A percentile compares a stretch with the other conserved stretches of the same genome.
These are phyloP conservation scores for Tilletia horrida DNA, from an alignment of 1,284 basidiomycete genomes.

Conservation along the genomic window DNA sequence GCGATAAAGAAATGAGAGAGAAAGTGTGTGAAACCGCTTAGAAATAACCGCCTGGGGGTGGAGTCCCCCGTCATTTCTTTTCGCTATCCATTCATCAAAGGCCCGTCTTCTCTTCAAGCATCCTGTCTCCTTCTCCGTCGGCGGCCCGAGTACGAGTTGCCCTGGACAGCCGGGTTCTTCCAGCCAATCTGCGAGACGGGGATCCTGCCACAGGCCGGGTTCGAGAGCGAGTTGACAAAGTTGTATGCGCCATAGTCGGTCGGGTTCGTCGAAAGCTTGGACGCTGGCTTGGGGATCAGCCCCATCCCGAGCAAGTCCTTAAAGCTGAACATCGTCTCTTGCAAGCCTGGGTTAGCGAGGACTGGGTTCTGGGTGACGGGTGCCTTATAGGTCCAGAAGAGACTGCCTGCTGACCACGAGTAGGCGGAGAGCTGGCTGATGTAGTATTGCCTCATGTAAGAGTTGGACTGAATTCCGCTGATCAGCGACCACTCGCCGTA, in stretches of 20 bases:
- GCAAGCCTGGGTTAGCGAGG: slow-evolving; percentile 22
- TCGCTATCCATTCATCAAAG: no score
- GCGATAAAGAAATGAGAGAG: no score
- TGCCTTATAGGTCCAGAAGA: slow-evolving; percentile 50
- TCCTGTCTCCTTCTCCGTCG: neutral
- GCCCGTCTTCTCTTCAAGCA: no score
- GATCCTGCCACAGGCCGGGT: slow-evolving; percentile 10
- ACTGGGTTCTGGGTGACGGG: slow-evolving; percentile 30
- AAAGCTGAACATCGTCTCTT: slow-evolving; percentile 38
- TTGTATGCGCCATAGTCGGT: neutral
- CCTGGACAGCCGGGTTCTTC: neutral
- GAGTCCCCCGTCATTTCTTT: no score
- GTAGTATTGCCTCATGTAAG: slow-evolving; percentile 31
- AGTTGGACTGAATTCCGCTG: slow-evolving; percentile 28
- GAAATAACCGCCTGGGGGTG: no score
- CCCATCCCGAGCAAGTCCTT: slow-evolving; percentile 33
- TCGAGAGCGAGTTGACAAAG: neutral
- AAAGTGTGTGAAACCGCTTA: no score
- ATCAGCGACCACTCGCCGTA: slow-evolving; percentile 47
- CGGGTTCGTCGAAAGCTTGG: slow-evolving; percentile 1
- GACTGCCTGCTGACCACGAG: slow-evolving; percentile 48
- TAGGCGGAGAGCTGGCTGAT: slow-evolving; percentile 46
- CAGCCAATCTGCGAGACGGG: slow-evolving; percentile 2
- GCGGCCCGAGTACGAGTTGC: slow-evolving; percentile 10
- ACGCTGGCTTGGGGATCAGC: slow-evolving; percentile 31